Evolutionary conservation across 2,329 filamentous ascomycete genomes (phyloP).

Genomic region (Claviceps cyperi): DNA sequence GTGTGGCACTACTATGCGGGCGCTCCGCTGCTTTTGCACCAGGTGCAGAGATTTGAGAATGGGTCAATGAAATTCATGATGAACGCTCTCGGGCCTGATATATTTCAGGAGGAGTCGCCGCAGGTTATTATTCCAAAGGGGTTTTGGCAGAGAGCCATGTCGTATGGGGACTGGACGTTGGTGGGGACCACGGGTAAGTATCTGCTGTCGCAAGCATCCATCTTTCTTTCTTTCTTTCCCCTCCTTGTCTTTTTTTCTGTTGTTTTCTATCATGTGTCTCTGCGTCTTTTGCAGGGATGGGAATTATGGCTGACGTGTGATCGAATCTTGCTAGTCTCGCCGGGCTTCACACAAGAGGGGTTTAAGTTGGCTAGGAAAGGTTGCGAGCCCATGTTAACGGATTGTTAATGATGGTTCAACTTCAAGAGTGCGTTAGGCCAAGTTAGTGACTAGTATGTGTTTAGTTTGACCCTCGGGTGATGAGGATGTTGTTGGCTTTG

Average conservation of each 20-base stretch:
- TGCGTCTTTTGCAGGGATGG: background rate
- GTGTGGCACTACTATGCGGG: slow-evolving; percentile 41
- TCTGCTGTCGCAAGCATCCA: background rate
- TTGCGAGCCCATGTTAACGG: background rate
- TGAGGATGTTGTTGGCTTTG: no score
- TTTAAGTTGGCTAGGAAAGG: background rate
- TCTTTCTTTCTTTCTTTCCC: background rate
- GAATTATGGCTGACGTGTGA: background rate
- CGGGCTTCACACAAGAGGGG: background rate
- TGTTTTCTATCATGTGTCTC: background rate
- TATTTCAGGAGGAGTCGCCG: slow-evolving; percentile 26
- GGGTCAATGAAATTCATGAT: slow-evolving; percentile 15
- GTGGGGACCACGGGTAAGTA: slow-evolving; percentile 20
- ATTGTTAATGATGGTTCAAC: background rate
- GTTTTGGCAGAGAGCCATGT: slow-evolving; percentile 30
- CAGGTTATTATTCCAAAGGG: slow-evolving; percentile 26
- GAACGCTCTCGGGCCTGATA: slow-evolving; percentile 26
- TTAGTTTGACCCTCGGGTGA: no score
- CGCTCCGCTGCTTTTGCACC: slow-evolving; percentile 29
- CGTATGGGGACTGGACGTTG: slow-evolving; percentile 27
- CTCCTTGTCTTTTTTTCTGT: background rate
- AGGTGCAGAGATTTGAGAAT: slow-evolving; percentile 16
- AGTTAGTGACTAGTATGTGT: no score
- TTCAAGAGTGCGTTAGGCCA: no score
- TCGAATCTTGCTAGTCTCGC: background rate